Evolutionary conservation across 2,329 filamentous ascomycete species (phyloP).

Genomic region (Didymella sp.): DNA sequence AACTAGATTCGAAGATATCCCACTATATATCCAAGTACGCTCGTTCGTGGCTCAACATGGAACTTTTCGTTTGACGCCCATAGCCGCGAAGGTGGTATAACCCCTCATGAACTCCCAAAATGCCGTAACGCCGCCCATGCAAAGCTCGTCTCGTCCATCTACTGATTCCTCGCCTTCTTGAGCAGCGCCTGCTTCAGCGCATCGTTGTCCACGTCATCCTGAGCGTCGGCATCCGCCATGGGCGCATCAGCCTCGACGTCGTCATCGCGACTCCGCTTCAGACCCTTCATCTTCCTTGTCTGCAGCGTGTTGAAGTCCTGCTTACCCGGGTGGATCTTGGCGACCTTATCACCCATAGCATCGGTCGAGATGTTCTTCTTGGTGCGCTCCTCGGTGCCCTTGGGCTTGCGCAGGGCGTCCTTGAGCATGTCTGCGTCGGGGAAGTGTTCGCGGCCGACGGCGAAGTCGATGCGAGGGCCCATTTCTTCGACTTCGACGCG

Average conservation of each 20-base stretch:
- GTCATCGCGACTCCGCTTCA: conserved; percentile 75
- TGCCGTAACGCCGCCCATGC: conserved; percentile 44
- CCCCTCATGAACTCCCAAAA: conserved; percentile 27
- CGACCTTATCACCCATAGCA: conserved; percentile 93
- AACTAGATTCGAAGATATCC: conserved; percentile 16
- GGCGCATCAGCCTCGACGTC: conserved; percentile 28
- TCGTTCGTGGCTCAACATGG: background rate
- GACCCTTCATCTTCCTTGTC: conserved; percentile 98
- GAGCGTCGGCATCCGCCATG: conserved; percentile 6
- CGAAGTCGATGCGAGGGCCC: conserved; percentile 91
- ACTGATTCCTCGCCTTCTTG: conserved; percentile 21
- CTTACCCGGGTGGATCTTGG: conserved; percentile 87
- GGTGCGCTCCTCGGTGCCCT: conserved; percentile 73
- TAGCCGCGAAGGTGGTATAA: conserved; percentile 34
- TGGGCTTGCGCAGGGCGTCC: conserved; percentile 87
- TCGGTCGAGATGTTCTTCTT: conserved; percentile 98
- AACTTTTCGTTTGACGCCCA: conserved; percentile 21
- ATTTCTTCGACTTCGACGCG: conserved; percentile 95
- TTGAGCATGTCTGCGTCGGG: conserved; percentile 82
- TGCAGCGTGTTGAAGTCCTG: conserved; percentile 88
- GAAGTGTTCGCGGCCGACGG: conserved; percentile 79
- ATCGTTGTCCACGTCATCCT: conserved; percentile 1
- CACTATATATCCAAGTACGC: conserved; percentile 7
- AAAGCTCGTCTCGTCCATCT: conserved; percentile 11
- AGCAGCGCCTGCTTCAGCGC: conserved; percentile 10